Evolutionary conservation across 1,284 basidiomycete genomes (phyloP), one percentile per base, ranked within the genome.

Genomic region (Limonomyces culmigenus): DNA sequence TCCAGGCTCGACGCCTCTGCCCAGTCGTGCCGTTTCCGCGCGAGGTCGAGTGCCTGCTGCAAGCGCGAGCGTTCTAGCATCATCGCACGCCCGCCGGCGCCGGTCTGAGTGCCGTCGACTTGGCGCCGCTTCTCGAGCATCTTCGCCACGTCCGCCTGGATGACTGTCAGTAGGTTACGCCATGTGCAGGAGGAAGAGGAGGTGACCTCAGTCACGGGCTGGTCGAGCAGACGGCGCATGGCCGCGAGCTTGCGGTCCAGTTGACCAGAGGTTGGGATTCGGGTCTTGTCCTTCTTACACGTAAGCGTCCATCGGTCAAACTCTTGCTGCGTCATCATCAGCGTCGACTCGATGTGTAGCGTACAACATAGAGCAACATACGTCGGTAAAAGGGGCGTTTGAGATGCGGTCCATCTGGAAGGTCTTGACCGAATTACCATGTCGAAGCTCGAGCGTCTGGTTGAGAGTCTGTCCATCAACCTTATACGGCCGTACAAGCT

Each of bases 331-430:
- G 6, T 27, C 14, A 20, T 15, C 10, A 17, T 6, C 6, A 15
- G 10, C 15, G 48, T 16, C 6, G 15, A n/a, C 12, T 5, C 29
- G 5, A 12, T 19, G 6, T 10, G 20, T 10, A 13, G 33, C 16
- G 31, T 2, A 27, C n/a, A 38, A 4, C 34, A 38, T n/a, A 21
- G 17, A 29, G 39, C 31, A 23, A 58, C 71, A 40, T 43, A 85
- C 84, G 44, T 60, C 55, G 16, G 58, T 57, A 41, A 81, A 73
- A 3, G 56, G 43, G 2, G 67, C 55, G 49, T 92, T 89, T 3
- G 86, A 91, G 2, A 89, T 71, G 44, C 75, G 79, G 47, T 86
- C 81, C 70, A 92, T 85, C 2, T 58, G 50, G 47, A 77, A 87
- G 1, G 55, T 40, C 38, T 62, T 65, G 3, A 60, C 48, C 1